Evolutionary conservation across 306 rosid species (phyloP), one percentile per base, ranked within the genome.

Genomic region (Prunus persica): DNA sequence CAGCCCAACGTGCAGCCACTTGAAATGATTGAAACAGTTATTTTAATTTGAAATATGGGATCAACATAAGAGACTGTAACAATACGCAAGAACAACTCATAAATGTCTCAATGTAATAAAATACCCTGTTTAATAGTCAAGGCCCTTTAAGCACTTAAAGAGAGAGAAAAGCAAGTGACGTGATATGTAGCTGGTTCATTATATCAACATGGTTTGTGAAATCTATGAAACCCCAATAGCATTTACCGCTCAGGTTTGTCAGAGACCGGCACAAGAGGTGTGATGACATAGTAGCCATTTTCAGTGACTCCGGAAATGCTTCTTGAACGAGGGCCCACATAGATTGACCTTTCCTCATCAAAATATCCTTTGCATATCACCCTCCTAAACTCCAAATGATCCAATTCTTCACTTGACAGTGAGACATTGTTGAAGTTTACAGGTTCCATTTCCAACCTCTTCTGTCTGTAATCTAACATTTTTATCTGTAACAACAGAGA

Each of bases 231-330:
- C 76, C 47, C 22, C 54, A 57, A 68, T 22, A 58, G 69, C 58
- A 61, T 46, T 20, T 89, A 90, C 97, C 97, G 89, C 76, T 88
- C 91, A 12, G 86, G 84, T 74, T 77, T 24, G 76, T 80, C 69
- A 24, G 88, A 84, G 75, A 80, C 55, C 1, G 93, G 99, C 86
- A 90, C 32, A 82, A 95, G 88, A 76, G 99, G 97, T 57, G 97
- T 92, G 72, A 92, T 87, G 74, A 95, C 83, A 82, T 73, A 92
- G 89, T 95, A 87, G 77, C 99, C 99, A 71, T 95, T 95, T 84
- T 92, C 97, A 24, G 97, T 90, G 73, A 95, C 86, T 79, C 99
- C 97, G 14, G 98, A 95, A 86, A 95, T 92, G 86, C 97, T 95
- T 88, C 99, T 87, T 71, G 97, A 92, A 65, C 99, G 97, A 67